A percentile compares a stretch with the other conserved stretches of the same genome.
Evolutionary conservation across 2,329 filamentous ascomycete genomes (phyloP).

Genomic region (Pseudomassariella vexata): DNA sequence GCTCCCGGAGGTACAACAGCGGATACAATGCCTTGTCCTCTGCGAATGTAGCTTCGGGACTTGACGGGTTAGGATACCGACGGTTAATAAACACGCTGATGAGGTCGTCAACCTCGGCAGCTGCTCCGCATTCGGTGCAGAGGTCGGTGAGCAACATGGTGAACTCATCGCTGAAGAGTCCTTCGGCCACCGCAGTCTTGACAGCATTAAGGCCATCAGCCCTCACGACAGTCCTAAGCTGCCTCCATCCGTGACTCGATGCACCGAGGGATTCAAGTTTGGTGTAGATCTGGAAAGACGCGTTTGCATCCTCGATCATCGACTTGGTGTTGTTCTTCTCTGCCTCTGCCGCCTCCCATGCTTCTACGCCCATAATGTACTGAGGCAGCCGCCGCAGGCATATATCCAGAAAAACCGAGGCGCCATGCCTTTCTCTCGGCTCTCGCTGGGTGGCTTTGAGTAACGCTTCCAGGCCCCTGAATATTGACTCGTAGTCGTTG

Average conservation of each 20-base stretch:
- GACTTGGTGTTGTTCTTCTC: constrained; percentile 30
- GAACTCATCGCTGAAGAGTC: constrained; percentile 34
- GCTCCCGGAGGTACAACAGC: constrained; percentile 28
- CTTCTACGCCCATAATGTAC: constrained; percentile 40
- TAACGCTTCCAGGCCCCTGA: constrained; percentile 37
- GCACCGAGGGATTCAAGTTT: constrained; percentile 40
- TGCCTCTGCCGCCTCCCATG: constrained; percentile 30
- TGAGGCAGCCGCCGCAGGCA: constrained; percentile 42
- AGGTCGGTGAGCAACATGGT: constrained; percentile 34
- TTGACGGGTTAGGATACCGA: constrained; percentile 28
- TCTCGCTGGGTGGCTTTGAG: constrained; percentile 31
- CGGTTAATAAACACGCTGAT: constrained; percentile 27
- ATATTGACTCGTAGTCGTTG: constrained; percentile 37
- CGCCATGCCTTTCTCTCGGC: constrained; percentile 14
- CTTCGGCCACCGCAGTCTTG: constrained; percentile 32
- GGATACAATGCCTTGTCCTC: constrained; percentile 21
- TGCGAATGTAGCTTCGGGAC: constrained; percentile 22
- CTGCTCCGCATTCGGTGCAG: constrained; percentile 28
- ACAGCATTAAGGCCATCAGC: constrained; percentile 40
- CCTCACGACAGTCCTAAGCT: constrained; percentile 37
- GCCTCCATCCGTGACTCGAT: constrained; percentile 35
- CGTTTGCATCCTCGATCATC: constrained; percentile 27
- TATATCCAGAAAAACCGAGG: constrained; percentile 40
- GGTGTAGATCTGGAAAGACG: constrained; percentile 40
- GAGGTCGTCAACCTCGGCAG: constrained; percentile 35